These are phyloP conservation scores for Calonectria hawksworthii DNA, from an alignment of 2,329 filamentous ascomycete species.

Conservation along the genomic window DNA sequence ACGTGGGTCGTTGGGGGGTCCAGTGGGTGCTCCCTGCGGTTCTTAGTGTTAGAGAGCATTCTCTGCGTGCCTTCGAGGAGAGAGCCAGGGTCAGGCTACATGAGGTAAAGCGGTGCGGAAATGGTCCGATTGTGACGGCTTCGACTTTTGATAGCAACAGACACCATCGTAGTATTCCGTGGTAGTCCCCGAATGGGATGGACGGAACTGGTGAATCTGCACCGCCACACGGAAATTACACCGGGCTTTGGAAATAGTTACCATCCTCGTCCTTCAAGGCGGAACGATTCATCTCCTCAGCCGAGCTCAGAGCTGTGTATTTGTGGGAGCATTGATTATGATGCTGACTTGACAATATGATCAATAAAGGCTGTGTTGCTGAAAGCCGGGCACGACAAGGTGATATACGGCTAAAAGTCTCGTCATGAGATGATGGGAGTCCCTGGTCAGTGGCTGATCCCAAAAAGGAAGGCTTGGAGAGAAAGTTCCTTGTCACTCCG, in stretches of 20 bases:
- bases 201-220: slow-evolving; percentile 5
- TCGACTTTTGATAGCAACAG: slow-evolving; percentile 22
- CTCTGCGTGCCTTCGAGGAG: slow-evolving; percentile 11
- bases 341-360: not conserved
- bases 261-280: not conserved
- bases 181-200: not conserved
- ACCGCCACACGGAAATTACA: slow-evolving; percentile 20
- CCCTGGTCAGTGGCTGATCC: slow-evolving; percentile 43
- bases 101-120: slow-evolving; percentile 35
- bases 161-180: not conserved
- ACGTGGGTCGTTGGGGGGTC: slow-evolving; percentile 31
- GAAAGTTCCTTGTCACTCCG: slow-evolving; percentile 38
- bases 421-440: slow-evolving; percentile 33
- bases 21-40: slow-evolving; percentile 9
- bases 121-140: slow-evolving; percentile 46
- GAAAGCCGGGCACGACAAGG: slow-evolving; percentile 4
- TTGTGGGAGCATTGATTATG: not conserved
- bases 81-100: slow-evolving; percentile 33
- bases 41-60: slow-evolving; percentile 1
- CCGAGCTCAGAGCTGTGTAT: too few species aligned
- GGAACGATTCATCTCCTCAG: not conserved
- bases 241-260: not conserved
- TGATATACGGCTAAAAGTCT: slow-evolving; percentile 34
- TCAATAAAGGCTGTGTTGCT: slow-evolving; percentile 10
- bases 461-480: slow-evolving; percentile 41